Conservation (phyloP, 192 early-diverging fungal species). For the Coemansia furcata region DNA sequence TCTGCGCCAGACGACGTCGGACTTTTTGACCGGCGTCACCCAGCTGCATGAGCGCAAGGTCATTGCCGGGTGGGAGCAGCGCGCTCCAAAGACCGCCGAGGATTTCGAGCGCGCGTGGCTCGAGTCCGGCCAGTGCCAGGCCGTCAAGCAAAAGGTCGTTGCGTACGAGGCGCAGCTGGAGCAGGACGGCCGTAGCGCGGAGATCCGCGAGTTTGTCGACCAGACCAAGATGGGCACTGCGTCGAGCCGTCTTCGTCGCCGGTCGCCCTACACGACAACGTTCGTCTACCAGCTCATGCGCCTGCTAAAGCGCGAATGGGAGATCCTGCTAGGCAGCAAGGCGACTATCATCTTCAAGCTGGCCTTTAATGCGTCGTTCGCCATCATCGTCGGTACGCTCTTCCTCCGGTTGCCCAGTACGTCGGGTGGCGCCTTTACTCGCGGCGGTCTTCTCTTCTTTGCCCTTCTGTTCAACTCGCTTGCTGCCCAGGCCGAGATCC, state of each 20-base stretch:
- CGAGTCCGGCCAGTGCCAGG: conserved; percentile 42
- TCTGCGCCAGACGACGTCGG: conserved; percentile 57
- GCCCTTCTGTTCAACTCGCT: conserved; percentile 68
- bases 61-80: conserved; percentile 56
- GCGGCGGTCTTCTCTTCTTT: conserved; percentile 78
- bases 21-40: conserved; percentile 66
- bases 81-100: conserved; percentile 56
- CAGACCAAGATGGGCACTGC: conserved; percentile 62
- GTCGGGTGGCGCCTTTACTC: conserved; percentile 68
- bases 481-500: conserved; percentile 67
- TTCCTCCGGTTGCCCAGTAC: conserved; percentile 61
- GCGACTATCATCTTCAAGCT: conserved; percentile 56
- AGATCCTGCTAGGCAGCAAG: conserved; percentile 59
- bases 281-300: conserved; percentile 61
- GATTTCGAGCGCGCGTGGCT: conserved; percentile 64
- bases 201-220: conserved; percentile 53
- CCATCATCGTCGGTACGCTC: conserved; percentile 69
- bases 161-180: conserved; percentile 47
- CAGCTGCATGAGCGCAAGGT: conserved; percentile 58
- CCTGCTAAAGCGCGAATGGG: conserved; percentile 61
- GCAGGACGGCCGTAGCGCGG: conserved; percentile 33
- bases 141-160: conserved; percentile 41
- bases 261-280: conserved; percentile 65
- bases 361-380: conserved; percentile 62
- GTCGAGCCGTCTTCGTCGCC: conserved; percentile 53